These are phyloP conservation scores for Aurantiochytrium sp. DNA, from an alignment of 108 stramenopile species.

Conservation along the genomic window DNA sequence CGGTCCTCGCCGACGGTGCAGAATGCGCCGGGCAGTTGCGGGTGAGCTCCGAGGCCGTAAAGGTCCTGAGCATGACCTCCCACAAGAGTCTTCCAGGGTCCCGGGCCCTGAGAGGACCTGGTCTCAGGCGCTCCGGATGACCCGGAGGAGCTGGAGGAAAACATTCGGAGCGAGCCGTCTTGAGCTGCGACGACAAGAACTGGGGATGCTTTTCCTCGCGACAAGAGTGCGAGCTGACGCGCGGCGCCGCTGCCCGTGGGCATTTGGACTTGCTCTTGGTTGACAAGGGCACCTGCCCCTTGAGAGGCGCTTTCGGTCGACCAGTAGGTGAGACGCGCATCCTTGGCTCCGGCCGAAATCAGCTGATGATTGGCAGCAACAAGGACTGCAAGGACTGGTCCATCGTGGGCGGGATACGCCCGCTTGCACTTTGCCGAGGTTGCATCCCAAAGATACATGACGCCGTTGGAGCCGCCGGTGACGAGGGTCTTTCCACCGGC, in stretches of 20 bases:
- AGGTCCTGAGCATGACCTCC: background rate
- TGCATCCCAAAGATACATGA: background rate
- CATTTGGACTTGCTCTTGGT: background rate
- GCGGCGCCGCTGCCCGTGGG: background rate
- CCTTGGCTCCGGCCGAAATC: background rate
- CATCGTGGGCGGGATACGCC: background rate
- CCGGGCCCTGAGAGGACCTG: too few species aligned
- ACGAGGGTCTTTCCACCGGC: background rate
- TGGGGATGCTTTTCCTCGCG: background rate
- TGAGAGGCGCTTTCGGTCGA: background rate
- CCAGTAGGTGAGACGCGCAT: background rate
- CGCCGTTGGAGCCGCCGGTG: background rate
- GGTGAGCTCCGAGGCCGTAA: background rate
- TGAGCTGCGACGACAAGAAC: background rate
- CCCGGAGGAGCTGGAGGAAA: background rate
- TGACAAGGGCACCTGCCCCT: background rate
- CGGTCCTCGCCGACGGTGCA: conserved; percentile 58
- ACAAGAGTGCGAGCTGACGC: background rate
- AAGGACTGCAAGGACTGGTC: background rate
- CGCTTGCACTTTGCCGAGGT: background rate
- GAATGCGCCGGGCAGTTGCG: background rate
- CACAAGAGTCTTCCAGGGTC: background rate
- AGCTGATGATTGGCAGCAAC: background rate
- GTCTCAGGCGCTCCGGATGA: too few species aligned
- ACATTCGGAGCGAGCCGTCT: background rate